Conservation (phyloP, 805 yeast genomes). For the Wickerhamiella sorbophila region DNA sequence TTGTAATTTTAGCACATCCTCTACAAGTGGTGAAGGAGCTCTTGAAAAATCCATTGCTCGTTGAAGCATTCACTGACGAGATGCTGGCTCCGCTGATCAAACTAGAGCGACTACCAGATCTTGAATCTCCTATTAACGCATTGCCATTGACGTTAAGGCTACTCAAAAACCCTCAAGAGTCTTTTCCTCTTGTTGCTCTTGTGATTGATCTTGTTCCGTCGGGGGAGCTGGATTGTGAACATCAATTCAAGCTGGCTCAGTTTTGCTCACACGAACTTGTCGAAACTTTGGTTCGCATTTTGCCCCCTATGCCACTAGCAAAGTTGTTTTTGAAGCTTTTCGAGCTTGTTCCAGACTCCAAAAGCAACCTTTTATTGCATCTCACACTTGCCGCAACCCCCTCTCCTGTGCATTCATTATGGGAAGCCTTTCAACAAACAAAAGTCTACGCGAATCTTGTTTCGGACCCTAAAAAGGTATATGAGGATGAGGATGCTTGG, state of each 20-base stretch:
- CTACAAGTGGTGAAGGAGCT: background rate
- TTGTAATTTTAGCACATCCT: background rate
- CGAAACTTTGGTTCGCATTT: background rate
- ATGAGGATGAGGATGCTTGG: background rate
- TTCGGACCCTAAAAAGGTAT: background rate
- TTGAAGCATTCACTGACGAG: background rate
- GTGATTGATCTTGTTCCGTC: background rate
- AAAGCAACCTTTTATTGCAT: constrained; percentile 4
- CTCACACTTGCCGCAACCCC: constrained; percentile 8
- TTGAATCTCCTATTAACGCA: background rate
- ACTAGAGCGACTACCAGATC: background rate
- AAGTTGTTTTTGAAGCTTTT: constrained; percentile 10
- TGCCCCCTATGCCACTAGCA: background rate
- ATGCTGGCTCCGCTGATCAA: background rate
- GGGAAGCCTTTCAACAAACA: constrained; percentile 9
- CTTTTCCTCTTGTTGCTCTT: background rate
- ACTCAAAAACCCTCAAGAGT: background rate
- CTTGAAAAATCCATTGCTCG: background rate
- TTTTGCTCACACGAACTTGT: background rate
- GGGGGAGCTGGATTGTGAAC: background rate
- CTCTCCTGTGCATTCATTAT: constrained; percentile 7
- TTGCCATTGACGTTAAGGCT: background rate
- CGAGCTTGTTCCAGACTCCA: constrained; percentile 5
- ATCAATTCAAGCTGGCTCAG: background rate
- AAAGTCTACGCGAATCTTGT: background rate